A percentile compares a stretch with the other conserved stretches of the same genome.
phyloP scores from a whole-genome alignment of 176 grass and related monocot genomes.

The Carex cristatella region DNA sequence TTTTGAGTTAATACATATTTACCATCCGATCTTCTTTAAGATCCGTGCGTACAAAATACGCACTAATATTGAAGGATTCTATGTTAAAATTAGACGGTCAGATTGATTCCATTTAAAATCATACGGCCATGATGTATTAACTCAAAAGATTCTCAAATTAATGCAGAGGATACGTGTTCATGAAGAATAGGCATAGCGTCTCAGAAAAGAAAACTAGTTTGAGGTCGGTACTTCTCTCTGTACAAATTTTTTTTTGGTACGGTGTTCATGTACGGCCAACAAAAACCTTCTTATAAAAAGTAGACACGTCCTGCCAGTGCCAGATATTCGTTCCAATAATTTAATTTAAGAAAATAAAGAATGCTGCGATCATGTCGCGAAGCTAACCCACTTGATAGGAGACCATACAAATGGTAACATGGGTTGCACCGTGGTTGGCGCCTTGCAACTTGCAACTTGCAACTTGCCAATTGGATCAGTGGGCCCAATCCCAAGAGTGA shows the following conservation, averaged over 20 bases:
- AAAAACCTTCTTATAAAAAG: not conserved
- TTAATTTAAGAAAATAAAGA: not conserved
- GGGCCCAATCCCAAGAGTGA: not conserved
- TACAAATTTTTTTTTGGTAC: not conserved
- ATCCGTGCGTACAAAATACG: no score
- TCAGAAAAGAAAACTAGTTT: no score
- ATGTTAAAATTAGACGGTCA: no score
- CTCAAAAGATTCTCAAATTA: no score
- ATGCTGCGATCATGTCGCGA: not conserved
- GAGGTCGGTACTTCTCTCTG: not conserved
- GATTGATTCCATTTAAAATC: no score
- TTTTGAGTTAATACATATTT: no score
- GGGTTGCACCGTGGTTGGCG: not conserved
- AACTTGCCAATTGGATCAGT: not conserved
- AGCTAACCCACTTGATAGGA: not conserved
- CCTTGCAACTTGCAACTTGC: not conserved
- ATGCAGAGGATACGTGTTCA: no score
- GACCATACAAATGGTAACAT: constrained; percentile 9
- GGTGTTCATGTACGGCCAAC: not conserved
- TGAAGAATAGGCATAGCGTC: no score
- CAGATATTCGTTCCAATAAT: not conserved
- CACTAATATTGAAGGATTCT: no score
- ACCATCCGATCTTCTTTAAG: no score
- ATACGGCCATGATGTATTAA: no score
- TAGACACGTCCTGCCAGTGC: not conserved